Conservation (phyloP, 2,329 filamentous ascomycete genomes). For the Falciphora oryzae region DNA sequence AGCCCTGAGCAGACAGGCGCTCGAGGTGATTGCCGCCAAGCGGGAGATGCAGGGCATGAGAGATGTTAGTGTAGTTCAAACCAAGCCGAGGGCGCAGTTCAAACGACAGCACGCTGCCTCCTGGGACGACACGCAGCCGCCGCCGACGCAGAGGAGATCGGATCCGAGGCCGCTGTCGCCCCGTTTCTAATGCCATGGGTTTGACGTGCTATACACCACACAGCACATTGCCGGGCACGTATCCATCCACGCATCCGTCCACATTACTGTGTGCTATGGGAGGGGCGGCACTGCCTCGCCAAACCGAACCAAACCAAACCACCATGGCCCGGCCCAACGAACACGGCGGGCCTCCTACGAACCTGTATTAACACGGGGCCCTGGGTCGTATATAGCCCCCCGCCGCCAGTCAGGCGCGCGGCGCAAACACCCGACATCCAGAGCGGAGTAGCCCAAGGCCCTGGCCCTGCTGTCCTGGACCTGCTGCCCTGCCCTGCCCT, state of each 20-base stretch:
- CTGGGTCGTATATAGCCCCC: neutral
- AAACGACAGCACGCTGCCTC: neutral
- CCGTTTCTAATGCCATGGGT: slow-evolving; percentile 2
- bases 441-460: neutral
- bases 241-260: no score
- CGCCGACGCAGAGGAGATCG: neutral
- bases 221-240: neutral
- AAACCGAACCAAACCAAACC: neutral
- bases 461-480: neutral
- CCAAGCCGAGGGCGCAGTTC: neutral
- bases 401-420: neutral
- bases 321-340: neutral
- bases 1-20: no score
- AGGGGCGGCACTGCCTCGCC: neutral
- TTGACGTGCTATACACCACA: slow-evolving; percentile 2
- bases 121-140: neutral
- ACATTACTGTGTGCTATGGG: no score
- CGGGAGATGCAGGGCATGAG: neutral
- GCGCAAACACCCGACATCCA: neutral
- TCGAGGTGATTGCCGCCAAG: neutral
- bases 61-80: neutral
- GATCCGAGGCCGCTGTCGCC: neutral
- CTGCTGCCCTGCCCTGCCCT: neutral
- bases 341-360: neutral
- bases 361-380: neutral